phyloP scores from a whole-genome alignment of 2,329 filamentous ascomycete species.

The Pseudogymnoascus sp. region DNA sequence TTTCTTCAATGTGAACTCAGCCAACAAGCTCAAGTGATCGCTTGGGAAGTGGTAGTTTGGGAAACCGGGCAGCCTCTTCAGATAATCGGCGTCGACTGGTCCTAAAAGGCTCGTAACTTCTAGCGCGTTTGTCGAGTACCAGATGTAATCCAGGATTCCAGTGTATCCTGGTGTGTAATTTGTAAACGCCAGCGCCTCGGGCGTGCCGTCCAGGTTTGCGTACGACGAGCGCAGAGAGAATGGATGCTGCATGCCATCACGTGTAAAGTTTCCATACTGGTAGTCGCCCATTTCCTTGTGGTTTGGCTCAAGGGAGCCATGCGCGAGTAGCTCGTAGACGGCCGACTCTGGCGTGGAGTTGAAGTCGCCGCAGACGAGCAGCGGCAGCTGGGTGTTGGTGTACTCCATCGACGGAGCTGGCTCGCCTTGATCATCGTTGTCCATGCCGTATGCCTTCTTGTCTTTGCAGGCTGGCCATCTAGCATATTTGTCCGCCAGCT shows the following conservation, averaged over 20 bases:
- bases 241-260: conserved; percentile 85
- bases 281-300: conserved; percentile 69
- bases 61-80: conserved; percentile 62
- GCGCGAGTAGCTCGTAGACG: conserved; percentile 81
- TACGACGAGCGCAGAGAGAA: conserved; percentile 93
- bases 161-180: conserved; percentile 95
- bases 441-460: conserved; percentile 33
- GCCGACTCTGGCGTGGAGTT: conserved; percentile 83
- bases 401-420: conserved; percentile 82
- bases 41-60: conserved; percentile 69
- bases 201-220: conserved; percentile 68
- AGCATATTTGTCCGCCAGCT: conserved; percentile 76
- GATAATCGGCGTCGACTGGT: conserved; percentile 62
- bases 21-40: conserved; percentile 61
- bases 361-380: conserved; percentile 91
- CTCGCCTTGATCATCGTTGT: conserved; percentile 46
- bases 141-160: conserved; percentile 93
- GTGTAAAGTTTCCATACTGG: conserved; percentile 88
- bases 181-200: conserved; percentile 81
- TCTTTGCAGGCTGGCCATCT: conserved; percentile 73
- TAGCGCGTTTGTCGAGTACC: conserved; percentile 78
- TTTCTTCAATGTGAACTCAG: conserved; percentile 59
- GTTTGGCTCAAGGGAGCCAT: conserved; percentile 66
- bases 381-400: conserved; percentile 75
- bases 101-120: conserved; percentile 59